Base-by-base conservation (phyloP, 441 rosid species). In the Raphanus hybrid region DNA sequence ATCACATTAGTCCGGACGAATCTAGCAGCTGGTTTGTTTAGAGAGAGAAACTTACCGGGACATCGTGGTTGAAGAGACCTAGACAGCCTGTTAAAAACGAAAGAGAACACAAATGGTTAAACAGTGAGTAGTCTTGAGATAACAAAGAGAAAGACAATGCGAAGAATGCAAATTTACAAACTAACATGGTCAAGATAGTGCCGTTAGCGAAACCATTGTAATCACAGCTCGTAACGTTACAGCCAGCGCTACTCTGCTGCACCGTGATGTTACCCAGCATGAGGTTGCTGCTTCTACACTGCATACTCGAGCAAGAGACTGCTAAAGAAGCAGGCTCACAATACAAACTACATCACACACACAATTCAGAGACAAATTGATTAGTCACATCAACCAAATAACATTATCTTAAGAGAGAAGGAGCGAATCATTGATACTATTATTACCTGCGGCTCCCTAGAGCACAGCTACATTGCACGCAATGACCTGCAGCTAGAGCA, bases 291-390 rank as follows among this genome's bases (percentile, higher is more conserved):
- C 85, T 84, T 69, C 80, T 87, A 73, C 99, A 95, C 64, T 95
- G 99, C 97, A 95, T 88, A 86, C 97, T 95, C 27, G 99, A 95
- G 82, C 99, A 95, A 58, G 99, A 95, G 80, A 91, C 99, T 0
- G 98, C 98, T 85, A 95, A 75, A 12, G 98, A 89, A 70, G 99
- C 90, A n/a, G 34, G 34, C 34, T 29, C 34, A 29, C 34, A 29
- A 29, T 29, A 29, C 34, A 29, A 29, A 29, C 34, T 29, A 29
- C 34, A 29, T 4, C 4, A 68, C 29, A 67, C 39, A 5, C 64
- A 78, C 3, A 73, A 39, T 65, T 34, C 11, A 29, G 35, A 50
- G 18, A 14, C 18, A 52, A 29, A 29, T 43, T n/a, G 16, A 35
- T 65, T 34, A 66, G 20, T 48, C 8, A 65, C 20, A 61, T 69